These are phyloP conservation scores for Salvia hispanica DNA, from an alignment of 257 asterid genomes.

Conservation along the genomic window DNA sequence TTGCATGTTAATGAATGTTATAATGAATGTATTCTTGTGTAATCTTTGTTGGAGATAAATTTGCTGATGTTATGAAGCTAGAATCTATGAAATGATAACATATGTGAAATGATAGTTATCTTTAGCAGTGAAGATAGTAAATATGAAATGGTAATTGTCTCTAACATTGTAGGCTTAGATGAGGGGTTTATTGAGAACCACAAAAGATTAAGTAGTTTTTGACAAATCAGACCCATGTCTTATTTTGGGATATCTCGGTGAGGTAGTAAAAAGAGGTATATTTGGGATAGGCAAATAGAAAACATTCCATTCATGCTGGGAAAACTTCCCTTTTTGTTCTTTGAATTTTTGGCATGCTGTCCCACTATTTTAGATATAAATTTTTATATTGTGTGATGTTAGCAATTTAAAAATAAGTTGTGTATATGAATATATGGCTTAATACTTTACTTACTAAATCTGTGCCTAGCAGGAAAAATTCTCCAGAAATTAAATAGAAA, in stretches of 20 bases:
- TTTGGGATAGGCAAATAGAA: background rate
- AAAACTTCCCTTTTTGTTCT: no score
- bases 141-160: background rate
- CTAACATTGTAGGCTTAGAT: background rate
- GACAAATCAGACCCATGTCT: constrained; percentile 1
- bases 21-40: background rate
- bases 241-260: background rate
- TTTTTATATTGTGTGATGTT: no score
- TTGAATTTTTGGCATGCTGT: no score
- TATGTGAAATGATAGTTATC: no score
- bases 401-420: no score
- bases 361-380: no score
- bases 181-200: background rate
- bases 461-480: no score
- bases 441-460: no score
- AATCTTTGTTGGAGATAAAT: constrained; percentile 16
- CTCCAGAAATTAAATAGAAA: no score
- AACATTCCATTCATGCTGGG: no score
- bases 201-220: background rate
- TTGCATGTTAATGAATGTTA: background rate
- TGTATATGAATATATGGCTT: no score
- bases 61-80: constrained; percentile 6
- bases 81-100: no score
- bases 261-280: background rate
- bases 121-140: background rate